A percentile compares a stretch with the other conserved stretches of the same genome.
Conservation (phyloP, 257 asterid species). For the Buddleja alternifolia region DNA sequence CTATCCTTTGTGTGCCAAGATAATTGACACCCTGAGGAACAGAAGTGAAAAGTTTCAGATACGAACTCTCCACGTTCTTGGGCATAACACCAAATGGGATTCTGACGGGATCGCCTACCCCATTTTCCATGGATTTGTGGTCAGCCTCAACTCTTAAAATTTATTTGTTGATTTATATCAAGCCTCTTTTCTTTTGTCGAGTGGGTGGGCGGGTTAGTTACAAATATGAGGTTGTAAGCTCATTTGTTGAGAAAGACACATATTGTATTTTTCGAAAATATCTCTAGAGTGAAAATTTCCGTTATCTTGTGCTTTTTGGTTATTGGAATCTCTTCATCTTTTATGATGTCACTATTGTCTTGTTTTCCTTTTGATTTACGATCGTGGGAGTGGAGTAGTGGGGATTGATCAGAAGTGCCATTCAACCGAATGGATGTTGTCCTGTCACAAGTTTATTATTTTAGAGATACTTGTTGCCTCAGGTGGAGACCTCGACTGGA, state of each 20-base stretch:
- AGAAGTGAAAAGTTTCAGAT: conserved; percentile 68
- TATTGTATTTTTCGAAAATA: neutral
- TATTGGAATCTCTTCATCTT: neutral
- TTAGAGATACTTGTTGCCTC: conserved; percentile 27
- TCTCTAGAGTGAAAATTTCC: neutral
- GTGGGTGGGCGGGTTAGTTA: no score
- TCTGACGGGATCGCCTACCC: conserved; percentile 72
- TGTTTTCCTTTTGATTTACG: no score
- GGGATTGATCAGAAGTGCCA: no score
- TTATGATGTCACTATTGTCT: no score
- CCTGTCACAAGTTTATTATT: neutral
- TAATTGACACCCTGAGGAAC: conserved; percentile 58
- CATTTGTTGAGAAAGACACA: conserved; percentile 2
- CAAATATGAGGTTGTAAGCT: conserved; percentile 15
- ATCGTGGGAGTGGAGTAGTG: no score
- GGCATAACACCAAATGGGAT: conserved; percentile 72
- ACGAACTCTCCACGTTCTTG: conserved; percentile 80
- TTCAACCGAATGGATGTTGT: no score
- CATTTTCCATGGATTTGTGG: conserved; percentile 87
- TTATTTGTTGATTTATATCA: neutral
- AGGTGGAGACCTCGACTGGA: conserved; percentile 79
- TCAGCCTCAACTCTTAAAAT: conserved; percentile 41
- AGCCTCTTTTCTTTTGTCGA: neutral
- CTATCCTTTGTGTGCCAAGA: conserved; percentile 78
- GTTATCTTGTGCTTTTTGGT: neutral